Base-by-base conservation (phyloP, 345 rosid genomes). In the Capsella bursapastoris region DNA sequence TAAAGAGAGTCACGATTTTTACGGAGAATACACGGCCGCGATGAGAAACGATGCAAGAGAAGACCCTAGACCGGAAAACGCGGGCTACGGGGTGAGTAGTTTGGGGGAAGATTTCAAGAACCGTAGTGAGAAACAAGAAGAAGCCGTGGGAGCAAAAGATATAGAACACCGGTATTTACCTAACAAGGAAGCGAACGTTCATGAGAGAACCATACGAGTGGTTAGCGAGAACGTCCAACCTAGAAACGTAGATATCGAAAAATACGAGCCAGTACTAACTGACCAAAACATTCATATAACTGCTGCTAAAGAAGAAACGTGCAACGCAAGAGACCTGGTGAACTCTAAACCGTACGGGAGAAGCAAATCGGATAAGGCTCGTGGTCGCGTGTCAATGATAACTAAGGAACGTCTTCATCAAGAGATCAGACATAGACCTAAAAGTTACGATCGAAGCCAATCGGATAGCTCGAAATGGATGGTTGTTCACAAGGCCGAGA, bases 391-490 rank as follows among this genome's bases (percentile, higher is more conserved):
- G 5, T 48, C 73, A 47, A 27, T 62, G 22, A 44, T 28, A 29
- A 44, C 25, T 13, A 63, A 63, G 4, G 38, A 59, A 66, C 34
- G 44, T 22, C 16, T 11, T 49, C 43, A 50, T 48, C 44, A 60
- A 34, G 62, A 67, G 62, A 75, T 18, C 14, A 68, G 31, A 35
- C 43, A 34, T 14, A 60, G 73, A 68, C 25, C 38, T 14, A 68
- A 41, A 11, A 32, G 57, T 41, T 75, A 67, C 2, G 79, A 41
- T 31, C 48, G 48, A 60, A 60, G 68, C 47, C 4, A 59, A n/a
- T 67, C 56, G 8, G 73, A 75, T 50, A 67, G 68, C 56, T 67
- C 68, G 62, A 75, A 59, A 60, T 60, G 68, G 73, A 28, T 75
- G 68, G 56, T 58, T 75, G 64, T 44, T 61, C 56, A 52, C 32